Evolutionary conservation across 768 basidiomycete genomes (phyloP).

Genomic region (Clitopilus passeckerianus): DNA sequence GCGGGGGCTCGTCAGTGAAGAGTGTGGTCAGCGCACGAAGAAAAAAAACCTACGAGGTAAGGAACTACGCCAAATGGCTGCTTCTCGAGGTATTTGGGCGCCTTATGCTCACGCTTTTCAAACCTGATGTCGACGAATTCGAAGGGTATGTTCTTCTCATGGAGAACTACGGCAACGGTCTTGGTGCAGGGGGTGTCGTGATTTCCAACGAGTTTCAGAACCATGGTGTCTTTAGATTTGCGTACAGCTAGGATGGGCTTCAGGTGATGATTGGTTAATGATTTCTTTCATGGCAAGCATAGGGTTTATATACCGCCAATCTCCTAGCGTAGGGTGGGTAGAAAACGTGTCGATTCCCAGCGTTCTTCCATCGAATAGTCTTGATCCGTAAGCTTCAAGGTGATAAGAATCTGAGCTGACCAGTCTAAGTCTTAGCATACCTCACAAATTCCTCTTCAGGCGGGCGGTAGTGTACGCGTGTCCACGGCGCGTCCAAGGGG

Average conservation of each 20-base stretch:
- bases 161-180: conserved; percentile 44
- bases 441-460: neutral
- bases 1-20: neutral
- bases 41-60: conserved; percentile 34
- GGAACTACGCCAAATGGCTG: conserved; percentile 70
- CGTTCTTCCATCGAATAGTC: neutral
- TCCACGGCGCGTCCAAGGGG: too few species aligned
- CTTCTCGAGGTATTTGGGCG: conserved; percentile 30
- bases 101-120: conserved; percentile 41
- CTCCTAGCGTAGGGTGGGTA: neutral
- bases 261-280: neutral
- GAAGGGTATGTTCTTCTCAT: conserved; percentile 55
- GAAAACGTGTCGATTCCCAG: neutral
- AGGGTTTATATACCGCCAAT: neutral
- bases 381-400: neutral
- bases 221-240: conserved; percentile 22
- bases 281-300: neutral
- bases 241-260: neutral
- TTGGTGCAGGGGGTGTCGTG: conserved; percentile 40
- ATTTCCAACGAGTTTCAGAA: conserved; percentile 36
- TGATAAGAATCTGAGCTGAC: neutral
- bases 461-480: too few species aligned
- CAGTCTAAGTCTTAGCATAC: neutral
- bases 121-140: conserved; percentile 42
- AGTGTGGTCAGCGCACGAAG: neutral